phyloP scores from a whole-genome alignment of 345 rosid species.

The Microcos paniculata region DNA sequence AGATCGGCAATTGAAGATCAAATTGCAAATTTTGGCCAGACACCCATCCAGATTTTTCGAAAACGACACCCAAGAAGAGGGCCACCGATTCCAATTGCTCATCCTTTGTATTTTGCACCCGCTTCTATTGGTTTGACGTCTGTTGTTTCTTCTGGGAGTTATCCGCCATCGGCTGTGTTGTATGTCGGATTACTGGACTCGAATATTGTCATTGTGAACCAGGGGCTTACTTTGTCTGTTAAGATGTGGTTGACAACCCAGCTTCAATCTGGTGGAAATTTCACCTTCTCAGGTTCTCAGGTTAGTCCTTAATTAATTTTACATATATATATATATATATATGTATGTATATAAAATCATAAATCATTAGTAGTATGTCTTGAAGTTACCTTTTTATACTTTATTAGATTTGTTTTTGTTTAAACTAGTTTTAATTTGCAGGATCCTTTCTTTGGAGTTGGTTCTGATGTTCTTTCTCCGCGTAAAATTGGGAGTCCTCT shows the following conservation, averaged over 20 bases:
- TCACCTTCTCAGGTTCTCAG: slow-evolving; percentile 92
- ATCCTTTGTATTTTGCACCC: slow-evolving; percentile 88
- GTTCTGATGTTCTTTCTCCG: slow-evolving; percentile 85
- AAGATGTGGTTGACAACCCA: slow-evolving; percentile 96
- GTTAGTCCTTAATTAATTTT: slow-evolving; percentile 31
- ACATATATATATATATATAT: too few relatives aligned
- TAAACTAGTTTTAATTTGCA: slow-evolving; percentile 32
- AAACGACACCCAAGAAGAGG: slow-evolving; percentile 98
- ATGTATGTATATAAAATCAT: too few relatives aligned
- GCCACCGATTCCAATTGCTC: slow-evolving; percentile 94
- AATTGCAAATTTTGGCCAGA: slow-evolving; percentile 98
- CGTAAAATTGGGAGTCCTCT: slow-evolving; percentile 86
- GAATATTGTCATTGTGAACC: slow-evolving; percentile 74
- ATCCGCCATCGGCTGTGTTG: slow-evolving; percentile 66
- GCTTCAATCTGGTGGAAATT: slow-evolving; percentile 90
- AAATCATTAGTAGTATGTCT: background rate
- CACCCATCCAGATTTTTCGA: slow-evolving; percentile 92
- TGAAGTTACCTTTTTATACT: slow-evolving; percentile 12
- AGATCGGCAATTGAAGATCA: slow-evolving; percentile 97
- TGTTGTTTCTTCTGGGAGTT: slow-evolving; percentile 49
- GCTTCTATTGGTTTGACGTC: slow-evolving; percentile 87
- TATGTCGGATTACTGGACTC: slow-evolving; percentile 76
- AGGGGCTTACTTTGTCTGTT: slow-evolving; percentile 84
- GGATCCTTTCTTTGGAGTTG: slow-evolving; percentile 97
- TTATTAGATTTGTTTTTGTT: slow-evolving; percentile 6